Conservation (phyloP, 192 early-diverging fungal species). For the Ambispora gerdemannii region DNA sequence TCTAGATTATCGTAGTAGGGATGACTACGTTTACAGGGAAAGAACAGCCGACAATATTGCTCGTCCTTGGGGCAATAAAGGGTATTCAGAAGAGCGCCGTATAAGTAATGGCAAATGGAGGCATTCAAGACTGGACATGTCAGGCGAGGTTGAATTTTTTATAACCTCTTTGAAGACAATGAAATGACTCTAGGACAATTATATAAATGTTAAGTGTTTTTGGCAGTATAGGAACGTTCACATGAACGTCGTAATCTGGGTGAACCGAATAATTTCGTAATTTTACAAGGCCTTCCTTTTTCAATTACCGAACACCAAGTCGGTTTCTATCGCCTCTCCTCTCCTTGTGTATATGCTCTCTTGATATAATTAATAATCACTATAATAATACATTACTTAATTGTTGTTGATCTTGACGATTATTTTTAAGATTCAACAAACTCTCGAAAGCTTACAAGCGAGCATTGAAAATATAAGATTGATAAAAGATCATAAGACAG, state of each 20-base stretch:
- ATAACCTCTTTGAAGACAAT: neutral
- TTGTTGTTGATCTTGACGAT: no score
- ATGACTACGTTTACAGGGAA: constrained; percentile 8
- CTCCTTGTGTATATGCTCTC: neutral
- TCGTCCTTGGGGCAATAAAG: constrained; percentile 11
- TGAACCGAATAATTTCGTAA: constrained; percentile 41
- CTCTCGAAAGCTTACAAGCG: constrained; percentile 35
- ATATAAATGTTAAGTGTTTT: neutral
- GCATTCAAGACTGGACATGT: constrained; percentile 1
- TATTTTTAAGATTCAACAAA: constrained; percentile 35
- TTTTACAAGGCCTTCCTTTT: constrained; percentile 38
- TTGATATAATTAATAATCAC: neutral
- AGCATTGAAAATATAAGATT: constrained; percentile 41
- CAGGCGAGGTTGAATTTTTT: neutral
- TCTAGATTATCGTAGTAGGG: neutral
- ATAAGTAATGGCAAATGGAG: constrained; percentile 5
- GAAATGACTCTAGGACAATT: no score
- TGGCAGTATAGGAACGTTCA: constrained; percentile 14
- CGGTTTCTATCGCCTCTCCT: constrained; percentile 6
- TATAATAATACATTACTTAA: neutral
- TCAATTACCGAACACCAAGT: constrained; percentile 34
- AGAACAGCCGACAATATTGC: neutral
- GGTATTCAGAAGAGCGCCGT: constrained; percentile 4
- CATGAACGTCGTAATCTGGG: constrained; percentile 23
- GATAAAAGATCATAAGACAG: constrained; percentile 42